phyloP scores from a whole-genome alignment of 225 moss, liverwort and hornwort genomes.

The Marchantia paleacea region DNA sequence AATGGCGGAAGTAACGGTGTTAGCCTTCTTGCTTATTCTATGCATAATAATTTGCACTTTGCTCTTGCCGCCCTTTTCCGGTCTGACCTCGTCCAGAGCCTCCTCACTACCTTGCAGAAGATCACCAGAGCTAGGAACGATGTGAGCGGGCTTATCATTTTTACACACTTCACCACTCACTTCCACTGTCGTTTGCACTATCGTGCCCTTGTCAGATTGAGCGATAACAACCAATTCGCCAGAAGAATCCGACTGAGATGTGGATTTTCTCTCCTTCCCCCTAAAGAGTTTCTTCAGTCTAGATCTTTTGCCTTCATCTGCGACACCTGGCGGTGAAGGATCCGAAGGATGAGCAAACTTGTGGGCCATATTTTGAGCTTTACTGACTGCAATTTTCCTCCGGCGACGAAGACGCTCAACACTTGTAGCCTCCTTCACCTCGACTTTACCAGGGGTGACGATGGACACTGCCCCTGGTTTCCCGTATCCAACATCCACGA shows the following conservation, averaged over 20 bases:
- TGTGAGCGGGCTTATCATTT: neutral
- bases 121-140: slow-evolving; percentile 19
- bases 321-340: neutral
- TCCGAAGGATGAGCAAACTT: neutral
- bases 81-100: neutral
- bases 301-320: neutral
- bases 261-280: neutral
- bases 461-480: slow-evolving; percentile 37
- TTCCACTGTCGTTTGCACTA: slow-evolving; percentile 34
- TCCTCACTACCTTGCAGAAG: neutral
- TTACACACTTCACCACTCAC: slow-evolving; percentile 21
- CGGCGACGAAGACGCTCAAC: slow-evolving; percentile 15
- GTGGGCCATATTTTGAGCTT: neutral
- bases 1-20: slow-evolving; percentile 16
- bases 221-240: slow-evolving; percentile 20
- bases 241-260: neutral
- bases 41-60: slow-evolving; percentile 9
- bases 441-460: slow-evolving; percentile 27
- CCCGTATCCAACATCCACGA: slow-evolving; percentile 35
- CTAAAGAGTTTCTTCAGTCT: slow-evolving; percentile 17
- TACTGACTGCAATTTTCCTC: slow-evolving; percentile 1
- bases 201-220: slow-evolving; percentile 34
- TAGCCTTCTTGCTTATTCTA: slow-evolving; percentile 11
- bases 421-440: slow-evolving; percentile 24
- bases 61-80: neutral